Conservation (phyloP, 352 stramenopile species). For the Phytophthora constricta region DNA sequence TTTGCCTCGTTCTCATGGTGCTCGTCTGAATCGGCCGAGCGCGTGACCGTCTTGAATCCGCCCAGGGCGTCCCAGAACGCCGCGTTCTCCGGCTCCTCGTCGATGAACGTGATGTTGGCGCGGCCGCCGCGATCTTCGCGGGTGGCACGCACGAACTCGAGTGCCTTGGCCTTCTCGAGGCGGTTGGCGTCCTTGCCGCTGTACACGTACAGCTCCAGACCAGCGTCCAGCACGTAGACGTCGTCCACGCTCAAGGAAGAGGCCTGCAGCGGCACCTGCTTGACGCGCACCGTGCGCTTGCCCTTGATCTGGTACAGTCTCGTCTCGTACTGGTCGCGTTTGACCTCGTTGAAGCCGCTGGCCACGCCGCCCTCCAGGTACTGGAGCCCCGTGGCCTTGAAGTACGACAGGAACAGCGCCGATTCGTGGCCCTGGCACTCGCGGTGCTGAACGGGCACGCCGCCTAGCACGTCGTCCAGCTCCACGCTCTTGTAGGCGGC, state of each 20-base stretch:
- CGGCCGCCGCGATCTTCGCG: slow-evolving; percentile 82
- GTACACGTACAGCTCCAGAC: slow-evolving; percentile 92
- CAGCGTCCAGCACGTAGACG: slow-evolving; percentile 94
- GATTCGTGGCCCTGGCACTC: slow-evolving; percentile 83
- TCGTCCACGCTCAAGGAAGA: slow-evolving; percentile 93
- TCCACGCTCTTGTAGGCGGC: slow-evolving; percentile 98
- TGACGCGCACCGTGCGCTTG: slow-evolving; percentile 87
- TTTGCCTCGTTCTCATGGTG: slow-evolving; percentile 64
- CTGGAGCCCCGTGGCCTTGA: slow-evolving; percentile 90
- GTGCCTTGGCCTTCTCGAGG: slow-evolving; percentile 92
- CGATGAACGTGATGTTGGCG: slow-evolving; percentile 88
- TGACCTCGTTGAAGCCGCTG: slow-evolving; percentile 94
- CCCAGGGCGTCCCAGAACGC: slow-evolving; percentile 94
- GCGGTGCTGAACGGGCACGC: slow-evolving; percentile 93
- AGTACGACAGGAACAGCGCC: slow-evolving; percentile 94
- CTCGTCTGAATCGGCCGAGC: slow-evolving; percentile 67
- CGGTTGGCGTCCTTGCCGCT: slow-evolving; percentile 80
- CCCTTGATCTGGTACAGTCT: slow-evolving; percentile 92
- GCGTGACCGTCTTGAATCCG: slow-evolving; percentile 79
- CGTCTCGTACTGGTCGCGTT: slow-evolving; percentile 86
- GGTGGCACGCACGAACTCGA: slow-evolving; percentile 90
- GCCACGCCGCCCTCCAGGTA: slow-evolving; percentile 94
- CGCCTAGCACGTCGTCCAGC: slow-evolving; percentile 94
- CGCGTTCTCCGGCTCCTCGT: slow-evolving; percentile 88
- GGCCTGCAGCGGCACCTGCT: slow-evolving; percentile 84